Conservation (phyloP, 2,329 filamentous ascomycete genomes). For the Aspergillus eucalypticola region DNA sequence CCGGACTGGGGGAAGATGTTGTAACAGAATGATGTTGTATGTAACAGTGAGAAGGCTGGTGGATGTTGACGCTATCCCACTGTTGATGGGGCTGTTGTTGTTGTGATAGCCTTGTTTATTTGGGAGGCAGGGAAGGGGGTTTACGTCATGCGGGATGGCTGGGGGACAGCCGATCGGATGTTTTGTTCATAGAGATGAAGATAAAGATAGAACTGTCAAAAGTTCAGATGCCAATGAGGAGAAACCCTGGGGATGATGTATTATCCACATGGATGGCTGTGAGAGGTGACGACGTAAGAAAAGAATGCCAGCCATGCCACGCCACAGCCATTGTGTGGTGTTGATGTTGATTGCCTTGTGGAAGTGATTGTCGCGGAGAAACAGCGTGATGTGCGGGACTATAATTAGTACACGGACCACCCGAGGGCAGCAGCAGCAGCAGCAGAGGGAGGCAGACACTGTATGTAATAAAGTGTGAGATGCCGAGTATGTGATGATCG, state of each 20-base stretch:
- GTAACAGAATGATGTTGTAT: slow-evolving; percentile 16
- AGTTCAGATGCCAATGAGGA: neutral
- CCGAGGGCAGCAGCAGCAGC: neutral
- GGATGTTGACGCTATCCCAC: neutral
- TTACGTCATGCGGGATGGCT: slow-evolving; percentile 1
- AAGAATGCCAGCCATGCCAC: no score
- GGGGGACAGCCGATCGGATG: neutral
- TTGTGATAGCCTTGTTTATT: neutral
- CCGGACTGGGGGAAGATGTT: slow-evolving; percentile 61
- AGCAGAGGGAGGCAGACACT: no score
- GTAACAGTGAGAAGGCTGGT: neutral
- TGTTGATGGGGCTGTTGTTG: neutral
- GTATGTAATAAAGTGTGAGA: no score
- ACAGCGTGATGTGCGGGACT: neutral
- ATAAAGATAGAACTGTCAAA: neutral
- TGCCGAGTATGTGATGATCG: no score
- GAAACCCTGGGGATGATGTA: neutral
- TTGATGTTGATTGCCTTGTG: neutral
- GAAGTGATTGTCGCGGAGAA: neutral
- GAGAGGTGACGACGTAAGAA: no score
- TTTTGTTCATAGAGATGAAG: neutral
- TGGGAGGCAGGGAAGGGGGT: neutral
- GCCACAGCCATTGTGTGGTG: no score
- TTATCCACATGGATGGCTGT: no score
- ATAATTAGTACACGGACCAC: slow-evolving; percentile 1